These are phyloP conservation scores for Kondoa subrosea DNA, from an alignment of 768 basidiomycete species.

Conservation along the genomic window DNA sequence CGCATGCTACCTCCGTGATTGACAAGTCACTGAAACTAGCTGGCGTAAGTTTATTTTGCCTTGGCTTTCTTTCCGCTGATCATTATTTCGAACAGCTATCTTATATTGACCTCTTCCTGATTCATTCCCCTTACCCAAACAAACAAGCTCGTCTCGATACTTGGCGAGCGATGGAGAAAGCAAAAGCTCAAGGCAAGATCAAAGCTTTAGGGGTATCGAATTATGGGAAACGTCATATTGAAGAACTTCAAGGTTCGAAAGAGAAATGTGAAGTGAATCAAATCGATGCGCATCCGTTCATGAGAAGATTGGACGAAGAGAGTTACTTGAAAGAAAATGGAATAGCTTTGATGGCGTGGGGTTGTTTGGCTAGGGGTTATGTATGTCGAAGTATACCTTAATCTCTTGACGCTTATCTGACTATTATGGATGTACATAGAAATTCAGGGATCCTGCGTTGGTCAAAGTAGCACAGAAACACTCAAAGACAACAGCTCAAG, in stretches of 20 bases:
- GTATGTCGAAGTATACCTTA: not conserved
- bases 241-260: slow-evolving; percentile 22
- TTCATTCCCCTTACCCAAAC: slow-evolving; percentile 54
- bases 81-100: slow-evolving; percentile 4
- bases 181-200: slow-evolving; percentile 45
- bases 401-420: slow-evolving; percentile 50
- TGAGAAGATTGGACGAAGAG: slow-evolving; percentile 49
- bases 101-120: slow-evolving; percentile 54
- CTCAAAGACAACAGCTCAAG: slow-evolving; percentile 43
- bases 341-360: slow-evolving; percentile 41
- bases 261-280: slow-evolving; percentile 25
- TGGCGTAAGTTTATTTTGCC: slow-evolving; percentile 36
- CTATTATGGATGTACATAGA: slow-evolving; percentile 50
- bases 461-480: slow-evolving; percentile 41
- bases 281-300: slow-evolving; percentile 48
- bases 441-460: slow-evolving; percentile 46
- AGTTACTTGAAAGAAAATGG: slow-evolving; percentile 42
- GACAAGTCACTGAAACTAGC: slow-evolving; percentile 41
- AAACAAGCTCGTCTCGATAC: slow-evolving; percentile 42
- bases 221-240: slow-evolving; percentile 26
- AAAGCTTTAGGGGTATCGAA: slow-evolving; percentile 45
- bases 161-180: slow-evolving; percentile 52
- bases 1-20: slow-evolving; percentile 40
- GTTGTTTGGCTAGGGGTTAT: not conserved
- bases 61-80: slow-evolving; percentile 3